phyloP scores from a whole-genome alignment of 2,329 filamentous ascomycete genomes.

The Phialophora expanda region DNA sequence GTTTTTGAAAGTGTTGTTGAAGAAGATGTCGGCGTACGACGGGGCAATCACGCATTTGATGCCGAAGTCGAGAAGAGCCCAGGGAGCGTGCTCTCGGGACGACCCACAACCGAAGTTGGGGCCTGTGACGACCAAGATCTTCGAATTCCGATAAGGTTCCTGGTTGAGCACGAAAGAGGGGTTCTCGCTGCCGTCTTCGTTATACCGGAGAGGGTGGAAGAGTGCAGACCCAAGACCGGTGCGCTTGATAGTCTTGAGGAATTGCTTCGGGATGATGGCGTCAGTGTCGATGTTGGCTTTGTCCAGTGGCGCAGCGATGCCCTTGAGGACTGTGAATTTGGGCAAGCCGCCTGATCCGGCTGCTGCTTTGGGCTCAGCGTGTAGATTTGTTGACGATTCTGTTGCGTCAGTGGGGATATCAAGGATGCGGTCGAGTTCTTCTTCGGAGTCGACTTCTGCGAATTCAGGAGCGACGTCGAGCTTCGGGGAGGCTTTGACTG shows the following conservation, averaged over 20 bases:
- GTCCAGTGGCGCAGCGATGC: constrained; percentile 85
- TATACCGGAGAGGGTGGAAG: constrained; percentile 83
- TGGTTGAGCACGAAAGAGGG: constrained; percentile 87
- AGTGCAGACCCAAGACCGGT: constrained; percentile 87
- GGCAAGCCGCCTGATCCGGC: constrained; percentile 70
- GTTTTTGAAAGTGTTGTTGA: constrained; percentile 99
- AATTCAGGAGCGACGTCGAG: constrained; percentile 63
- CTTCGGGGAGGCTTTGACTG: constrained; percentile 62
- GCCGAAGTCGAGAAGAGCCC: constrained; percentile 95
- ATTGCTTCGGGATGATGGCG: constrained; percentile 98
- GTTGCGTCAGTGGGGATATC: constrained; percentile 67
- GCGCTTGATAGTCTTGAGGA: constrained; percentile 98
- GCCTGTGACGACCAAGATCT: constrained; percentile 90
- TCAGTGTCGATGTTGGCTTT: constrained; percentile 96
- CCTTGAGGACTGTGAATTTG: constrained; percentile 82
- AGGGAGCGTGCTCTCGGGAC: constrained; percentile 92
- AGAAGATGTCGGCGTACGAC: constrained; percentile 91
- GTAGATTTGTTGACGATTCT: constrained; percentile 65
- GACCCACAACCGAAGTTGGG: constrained; percentile 94
- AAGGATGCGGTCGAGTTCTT: constrained; percentile 67
- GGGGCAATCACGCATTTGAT: constrained; percentile 93
- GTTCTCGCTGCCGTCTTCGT: constrained; percentile 74
- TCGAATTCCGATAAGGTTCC: constrained; percentile 79
- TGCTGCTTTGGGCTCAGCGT: constrained; percentile 53
- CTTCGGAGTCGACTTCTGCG: constrained; percentile 64